Conservation (phyloP, 176 grass and related monocot species). For the Metroxylon sagu region DNA sequence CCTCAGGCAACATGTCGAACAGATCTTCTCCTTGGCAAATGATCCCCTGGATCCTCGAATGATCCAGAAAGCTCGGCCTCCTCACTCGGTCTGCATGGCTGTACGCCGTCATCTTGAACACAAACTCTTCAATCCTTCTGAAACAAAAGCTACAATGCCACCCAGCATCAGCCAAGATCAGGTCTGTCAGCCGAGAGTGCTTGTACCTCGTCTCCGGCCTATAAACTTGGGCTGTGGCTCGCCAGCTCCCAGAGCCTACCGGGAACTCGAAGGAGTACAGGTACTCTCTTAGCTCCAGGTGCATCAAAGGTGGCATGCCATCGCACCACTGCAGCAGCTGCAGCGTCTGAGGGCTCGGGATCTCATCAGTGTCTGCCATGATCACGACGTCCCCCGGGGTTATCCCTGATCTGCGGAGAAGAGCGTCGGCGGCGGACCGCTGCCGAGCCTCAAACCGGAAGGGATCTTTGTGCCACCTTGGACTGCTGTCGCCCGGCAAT, state of each 20-base stretch:
- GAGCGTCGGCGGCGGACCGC: slow-evolving; percentile 46
- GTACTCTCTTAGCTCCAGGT: slow-evolving; percentile 83
- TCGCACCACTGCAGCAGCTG: slow-evolving; percentile 88
- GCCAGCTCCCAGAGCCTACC: slow-evolving; percentile 71
- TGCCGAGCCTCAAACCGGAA: slow-evolving; percentile 67
- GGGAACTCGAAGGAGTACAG: slow-evolving; percentile 96
- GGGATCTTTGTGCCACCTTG: slow-evolving; percentile 21
- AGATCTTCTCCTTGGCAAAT: slow-evolving; percentile 81
- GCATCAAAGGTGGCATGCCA: slow-evolving; percentile 80
- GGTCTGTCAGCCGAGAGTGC: slow-evolving; percentile 70
- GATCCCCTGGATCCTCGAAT: slow-evolving; percentile 73
- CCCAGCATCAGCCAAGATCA: slow-evolving; percentile 68
- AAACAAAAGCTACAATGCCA: slow-evolving; percentile 99
- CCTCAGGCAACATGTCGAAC: slow-evolving; percentile 95
- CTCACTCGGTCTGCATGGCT: slow-evolving; percentile 81
- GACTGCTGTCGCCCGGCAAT: slow-evolving; percentile 36
- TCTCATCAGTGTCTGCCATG: slow-evolving; percentile 94
- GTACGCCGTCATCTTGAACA: slow-evolving; percentile 94
- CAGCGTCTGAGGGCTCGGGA: slow-evolving; percentile 68
- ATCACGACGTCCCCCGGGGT: slow-evolving; percentile 69
- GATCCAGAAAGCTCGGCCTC: slow-evolving; percentile 44
- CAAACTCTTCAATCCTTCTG: slow-evolving; percentile 65
- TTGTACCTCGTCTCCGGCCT: slow-evolving; percentile 47
- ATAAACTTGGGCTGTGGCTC: slow-evolving; percentile 63
- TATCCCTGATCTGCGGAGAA: slow-evolving; percentile 65